Conservation (phyloP, 768 basidiomycete species). For the Lactifluus echinatus region DNA sequence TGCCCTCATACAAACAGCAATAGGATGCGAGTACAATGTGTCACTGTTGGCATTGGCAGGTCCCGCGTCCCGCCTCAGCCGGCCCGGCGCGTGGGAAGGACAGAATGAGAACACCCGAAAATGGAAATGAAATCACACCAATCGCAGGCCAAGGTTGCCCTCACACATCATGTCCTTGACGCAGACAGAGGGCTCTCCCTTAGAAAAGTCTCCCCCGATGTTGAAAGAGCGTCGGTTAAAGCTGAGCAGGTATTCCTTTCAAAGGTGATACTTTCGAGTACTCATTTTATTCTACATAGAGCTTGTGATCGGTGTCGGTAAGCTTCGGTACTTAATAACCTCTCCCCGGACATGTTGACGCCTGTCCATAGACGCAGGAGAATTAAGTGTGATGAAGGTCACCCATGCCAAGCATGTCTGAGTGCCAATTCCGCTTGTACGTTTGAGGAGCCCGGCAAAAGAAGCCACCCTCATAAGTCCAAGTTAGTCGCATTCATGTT, state of each 20-base stretch:
- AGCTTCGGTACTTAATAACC: conserved; percentile 25
- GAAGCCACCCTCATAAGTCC: conserved; percentile 81
- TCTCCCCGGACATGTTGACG: neutral
- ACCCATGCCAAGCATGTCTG: conserved; percentile 83
- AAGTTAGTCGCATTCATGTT: conserved; percentile 43
- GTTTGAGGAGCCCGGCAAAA: conserved; percentile 81
- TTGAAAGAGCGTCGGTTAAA: conserved; percentile 82
- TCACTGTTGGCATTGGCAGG: too few species aligned
- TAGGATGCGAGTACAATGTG: too few species aligned
- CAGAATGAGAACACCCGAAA: neutral
- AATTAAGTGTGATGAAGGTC: conserved; percentile 85
- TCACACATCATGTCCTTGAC: conserved; percentile 3
- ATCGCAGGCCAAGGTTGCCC: too few species aligned
- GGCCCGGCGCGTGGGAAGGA: neutral
- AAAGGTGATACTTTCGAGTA: neutral
- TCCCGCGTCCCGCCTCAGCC: too few species aligned
- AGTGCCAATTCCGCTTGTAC: conserved; percentile 76
- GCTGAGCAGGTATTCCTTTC: conserved; percentile 59
- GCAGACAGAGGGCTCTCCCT: neutral
- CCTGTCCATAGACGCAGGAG: conserved; percentile 51
- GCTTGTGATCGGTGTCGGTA: conserved; percentile 90
- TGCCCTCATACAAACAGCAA: neutral
- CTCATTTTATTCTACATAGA: conserved; percentile 31
- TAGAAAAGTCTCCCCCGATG: conserved; percentile 22
- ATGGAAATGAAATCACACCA: neutral